Conservation (phyloP, 2,329 filamentous ascomycete genomes). For the Stromatinia cepivora region DNA sequence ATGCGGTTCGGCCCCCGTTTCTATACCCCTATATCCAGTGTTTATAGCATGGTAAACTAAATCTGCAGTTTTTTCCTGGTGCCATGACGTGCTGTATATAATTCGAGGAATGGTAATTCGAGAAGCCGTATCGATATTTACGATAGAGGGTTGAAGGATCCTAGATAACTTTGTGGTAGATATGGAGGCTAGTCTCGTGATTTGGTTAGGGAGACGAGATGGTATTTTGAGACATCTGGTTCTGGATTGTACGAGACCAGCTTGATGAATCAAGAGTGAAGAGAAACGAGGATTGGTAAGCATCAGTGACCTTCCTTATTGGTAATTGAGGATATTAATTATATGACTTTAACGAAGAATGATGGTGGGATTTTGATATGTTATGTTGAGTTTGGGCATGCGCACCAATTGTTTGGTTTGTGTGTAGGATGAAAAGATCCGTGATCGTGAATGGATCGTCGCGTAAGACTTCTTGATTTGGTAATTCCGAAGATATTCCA, state of each 20-base stretch:
- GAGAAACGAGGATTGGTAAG: background rate
- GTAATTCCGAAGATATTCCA: background rate
- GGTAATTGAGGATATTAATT: background rate
- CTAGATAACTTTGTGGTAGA: background rate
- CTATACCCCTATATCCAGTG: conserved; percentile 70
- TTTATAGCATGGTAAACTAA: conserved; percentile 69
- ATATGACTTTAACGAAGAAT: background rate
- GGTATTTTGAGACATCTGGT: background rate
- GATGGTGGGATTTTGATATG: background rate
- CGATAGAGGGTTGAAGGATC: background rate
- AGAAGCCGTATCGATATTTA: conserved; percentile 17
- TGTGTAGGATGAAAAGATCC: background rate
- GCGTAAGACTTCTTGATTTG: background rate
- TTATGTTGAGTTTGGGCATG: background rate
- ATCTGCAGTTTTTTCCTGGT: conserved; percentile 64
- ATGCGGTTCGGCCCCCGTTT: conserved; percentile 76
- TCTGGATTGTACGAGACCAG: background rate
- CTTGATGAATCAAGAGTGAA: background rate
- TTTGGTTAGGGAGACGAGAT: background rate
- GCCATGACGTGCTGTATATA: conserved; percentile 86
- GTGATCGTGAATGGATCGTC: background rate
- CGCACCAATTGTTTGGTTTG: background rate
- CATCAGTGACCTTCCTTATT: background rate
- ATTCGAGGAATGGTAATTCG: conserved; percentile 50
- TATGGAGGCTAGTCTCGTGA: background rate